phyloP scores from a whole-genome alignment of 805 yeast species.

The Maudiozyma barnettii region DNA sequence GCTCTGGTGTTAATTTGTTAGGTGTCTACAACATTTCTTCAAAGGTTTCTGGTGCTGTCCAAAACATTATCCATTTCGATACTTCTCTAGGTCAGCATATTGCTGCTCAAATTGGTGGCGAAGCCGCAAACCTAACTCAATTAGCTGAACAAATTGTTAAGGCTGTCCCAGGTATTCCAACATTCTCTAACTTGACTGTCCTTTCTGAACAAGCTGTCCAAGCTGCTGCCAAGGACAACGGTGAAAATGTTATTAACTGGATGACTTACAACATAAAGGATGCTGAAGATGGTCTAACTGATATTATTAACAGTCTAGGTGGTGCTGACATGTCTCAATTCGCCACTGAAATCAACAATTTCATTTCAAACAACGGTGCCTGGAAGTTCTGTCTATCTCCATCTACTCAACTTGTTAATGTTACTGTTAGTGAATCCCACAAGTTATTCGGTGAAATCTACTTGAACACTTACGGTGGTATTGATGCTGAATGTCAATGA shows the following conservation, averaged over 20 bases:
- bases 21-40: conserved; percentile 1
- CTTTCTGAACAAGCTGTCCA: not conserved
- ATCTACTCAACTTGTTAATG: not conserved
- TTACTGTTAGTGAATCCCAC: not conserved
- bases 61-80: not conserved
- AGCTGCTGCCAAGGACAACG: not conserved
- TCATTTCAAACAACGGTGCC: conserved; percentile 1
- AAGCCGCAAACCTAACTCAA: not conserved
- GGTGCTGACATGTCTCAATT: not conserved
- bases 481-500: not conserved
- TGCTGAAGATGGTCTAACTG: not conserved
- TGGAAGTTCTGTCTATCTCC: conserved; percentile 2
- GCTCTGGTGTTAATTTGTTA: not conserved
- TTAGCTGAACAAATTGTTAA: conserved; percentile 1
- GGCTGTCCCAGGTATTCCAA: conserved; percentile 3
- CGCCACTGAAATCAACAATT: not conserved
- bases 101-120: conserved; percentile 2
- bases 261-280: conserved; percentile 1
- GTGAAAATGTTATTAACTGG: conserved; percentile 1
- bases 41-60: not conserved
- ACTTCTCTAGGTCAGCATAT: not conserved
- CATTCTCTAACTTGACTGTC: not conserved
- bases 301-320: not conserved
- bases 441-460: conserved; percentile 1
- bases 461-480: conserved; percentile 2